Percentiles rank a stretch among this genome's conserved stretches.
phyloP scores from a whole-genome alignment of 495 filamentous ascomycete genomes.

The Podospora conica region DNA sequence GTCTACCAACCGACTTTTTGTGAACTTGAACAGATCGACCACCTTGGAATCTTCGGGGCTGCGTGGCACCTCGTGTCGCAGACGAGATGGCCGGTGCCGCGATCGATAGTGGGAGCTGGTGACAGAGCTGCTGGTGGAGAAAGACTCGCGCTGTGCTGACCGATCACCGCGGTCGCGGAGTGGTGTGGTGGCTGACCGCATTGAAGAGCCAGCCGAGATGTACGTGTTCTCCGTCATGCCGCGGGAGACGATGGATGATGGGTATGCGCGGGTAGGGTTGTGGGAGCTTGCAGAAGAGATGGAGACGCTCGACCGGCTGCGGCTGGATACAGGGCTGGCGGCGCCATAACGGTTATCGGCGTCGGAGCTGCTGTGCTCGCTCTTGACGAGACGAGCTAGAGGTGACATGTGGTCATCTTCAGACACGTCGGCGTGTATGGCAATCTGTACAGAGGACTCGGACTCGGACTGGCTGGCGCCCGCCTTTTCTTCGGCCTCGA shows the following conservation, averaged over 20 bases:
- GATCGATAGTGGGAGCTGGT: conserved; percentile 62
- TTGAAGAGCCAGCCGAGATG: conserved; percentile 57
- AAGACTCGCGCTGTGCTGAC: conserved; percentile 43
- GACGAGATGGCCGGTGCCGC: conserved; percentile 56
- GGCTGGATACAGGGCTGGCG: conserved; percentile 56
- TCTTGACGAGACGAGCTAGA: conserved; percentile 56
- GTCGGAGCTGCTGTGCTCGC: conserved; percentile 42
- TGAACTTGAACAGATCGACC: conserved; percentile 65
- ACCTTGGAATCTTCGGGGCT: conserved; percentile 56
- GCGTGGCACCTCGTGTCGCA: conserved; percentile 73
- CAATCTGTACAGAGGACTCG: conserved; percentile 40
- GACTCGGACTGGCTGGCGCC: conserved; percentile 37
- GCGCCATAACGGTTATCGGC: conserved; percentile 50
- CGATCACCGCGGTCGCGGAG: conserved; percentile 29
- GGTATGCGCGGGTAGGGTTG: conserved; percentile 31
- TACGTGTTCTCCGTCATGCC: conserved; percentile 52
- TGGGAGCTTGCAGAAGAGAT: conserved; percentile 46
- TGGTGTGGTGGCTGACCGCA: conserved; percentile 36
- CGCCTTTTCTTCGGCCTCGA: conserved; percentile 55
- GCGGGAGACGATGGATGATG: conserved; percentile 43
- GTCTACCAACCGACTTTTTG: conserved; percentile 63
- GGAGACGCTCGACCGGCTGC: conserved; percentile 60
- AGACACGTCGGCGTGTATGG: conserved; percentile 50
- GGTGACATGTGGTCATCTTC: conserved; percentile 60
- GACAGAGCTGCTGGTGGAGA: conserved; percentile 53